Conservation (phyloP, 2,329 filamentous ascomycete genomes). For the Alternaria brassicicola region DNA sequence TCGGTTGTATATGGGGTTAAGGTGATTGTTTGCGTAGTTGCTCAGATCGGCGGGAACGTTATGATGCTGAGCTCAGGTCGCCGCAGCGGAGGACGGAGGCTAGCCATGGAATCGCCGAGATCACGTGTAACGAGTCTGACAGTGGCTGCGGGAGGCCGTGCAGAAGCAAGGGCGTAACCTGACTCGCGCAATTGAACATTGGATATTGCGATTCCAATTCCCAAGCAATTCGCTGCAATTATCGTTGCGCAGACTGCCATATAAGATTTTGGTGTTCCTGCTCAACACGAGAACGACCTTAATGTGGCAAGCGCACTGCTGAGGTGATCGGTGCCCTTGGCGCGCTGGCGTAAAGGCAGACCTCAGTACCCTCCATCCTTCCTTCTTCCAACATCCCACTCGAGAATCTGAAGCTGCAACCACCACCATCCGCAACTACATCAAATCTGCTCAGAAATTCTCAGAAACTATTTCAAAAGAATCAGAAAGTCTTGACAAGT, state of each 20-base stretch:
- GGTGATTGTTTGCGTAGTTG: constrained; percentile 12
- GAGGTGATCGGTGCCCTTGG: constrained; percentile 2
- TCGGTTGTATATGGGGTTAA: constrained; percentile 8
- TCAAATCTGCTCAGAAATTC: constrained; percentile 6
- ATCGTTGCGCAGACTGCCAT: neutral
- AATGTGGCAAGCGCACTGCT: neutral
- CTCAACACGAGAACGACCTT: neutral
- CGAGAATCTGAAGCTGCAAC: constrained; percentile 22
- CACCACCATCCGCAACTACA: constrained; percentile 12
- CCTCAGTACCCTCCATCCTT: constrained; percentile 16
- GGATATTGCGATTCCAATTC: neutral
- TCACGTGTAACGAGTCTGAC: neutral
- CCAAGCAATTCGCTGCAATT: neutral
- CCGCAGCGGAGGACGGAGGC: constrained; percentile 30
- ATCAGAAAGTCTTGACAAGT: neutral
- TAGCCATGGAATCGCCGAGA: constrained; percentile 11
- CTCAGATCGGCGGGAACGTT: constrained; percentile 19
- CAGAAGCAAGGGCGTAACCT: neutral
- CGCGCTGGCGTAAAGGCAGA: constrained; percentile 1
- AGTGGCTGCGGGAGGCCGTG: constrained; percentile 13
- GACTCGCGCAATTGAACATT: neutral
- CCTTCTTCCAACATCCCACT: constrained; percentile 21
- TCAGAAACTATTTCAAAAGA: constrained; percentile 1
- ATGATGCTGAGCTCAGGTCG: constrained; percentile 31
- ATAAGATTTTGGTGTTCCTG: neutral